Percentiles rank a stretch among this genome's conserved stretches.
Conservation (phyloP, 2,329 filamentous ascomycete genomes). For the Penicillium frequentans region DNA sequence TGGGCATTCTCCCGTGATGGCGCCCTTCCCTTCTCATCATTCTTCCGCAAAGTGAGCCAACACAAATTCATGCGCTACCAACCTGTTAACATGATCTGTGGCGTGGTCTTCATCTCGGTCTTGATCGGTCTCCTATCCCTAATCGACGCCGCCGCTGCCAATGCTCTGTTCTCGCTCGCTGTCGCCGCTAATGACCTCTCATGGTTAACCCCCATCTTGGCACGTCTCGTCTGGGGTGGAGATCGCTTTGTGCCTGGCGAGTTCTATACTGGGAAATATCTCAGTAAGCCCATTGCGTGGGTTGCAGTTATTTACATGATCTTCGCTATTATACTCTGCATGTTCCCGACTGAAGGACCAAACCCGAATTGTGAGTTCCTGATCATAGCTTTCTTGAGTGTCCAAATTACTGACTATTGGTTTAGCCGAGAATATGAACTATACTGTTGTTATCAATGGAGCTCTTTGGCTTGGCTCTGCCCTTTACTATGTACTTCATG, state of each 20-base stretch:
- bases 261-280: conserved; percentile 55
- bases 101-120: conserved; percentile 51
- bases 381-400: background rate
- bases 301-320: conserved; percentile 54
- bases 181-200: conserved; percentile 63
- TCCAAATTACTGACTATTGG: background rate
- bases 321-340: conserved; percentile 58
- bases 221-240: conserved; percentile 59
- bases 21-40: conserved; percentile 59
- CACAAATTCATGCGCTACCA: conserved; percentile 52
- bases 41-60: conserved; percentile 58
- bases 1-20: conserved; percentile 66
- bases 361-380: conserved; percentile 46
- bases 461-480: conserved; percentile 59
- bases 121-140: conserved; percentile 59
- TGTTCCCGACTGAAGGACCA: conserved; percentile 60
- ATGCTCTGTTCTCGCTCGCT: conserved; percentile 56
- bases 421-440: conserved; percentile 58
- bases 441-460: conserved; percentile 62
- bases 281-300: conserved; percentile 56
- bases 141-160: conserved; percentile 58
- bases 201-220: conserved; percentile 60
- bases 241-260: conserved; percentile 59
- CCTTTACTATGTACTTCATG: conserved; percentile 57
- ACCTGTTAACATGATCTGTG: conserved; percentile 58